Percentiles rank a stretch among this genome's conserved stretches.
These are phyloP conservation scores for Aspergillus brasiliensis DNA, from an alignment of 2,329 filamentous ascomycete genomes.

Conservation along the genomic window DNA sequence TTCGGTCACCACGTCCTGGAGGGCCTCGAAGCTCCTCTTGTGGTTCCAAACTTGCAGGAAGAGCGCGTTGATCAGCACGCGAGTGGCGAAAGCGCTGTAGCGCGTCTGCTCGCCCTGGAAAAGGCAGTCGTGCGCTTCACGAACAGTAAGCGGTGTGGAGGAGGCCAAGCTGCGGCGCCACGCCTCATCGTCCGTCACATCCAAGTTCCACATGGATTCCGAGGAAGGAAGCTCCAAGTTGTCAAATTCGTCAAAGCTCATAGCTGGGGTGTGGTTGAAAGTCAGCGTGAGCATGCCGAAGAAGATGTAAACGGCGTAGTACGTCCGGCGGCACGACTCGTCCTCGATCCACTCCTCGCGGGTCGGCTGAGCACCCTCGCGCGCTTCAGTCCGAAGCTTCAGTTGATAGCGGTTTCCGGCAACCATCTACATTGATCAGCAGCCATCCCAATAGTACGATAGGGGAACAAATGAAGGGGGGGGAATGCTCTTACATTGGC, in stretches of 20 bases:
- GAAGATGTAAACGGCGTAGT: slow-evolving; percentile 99
- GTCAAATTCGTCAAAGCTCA: slow-evolving; percentile 98
- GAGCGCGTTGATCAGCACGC: slow-evolving; percentile 97
- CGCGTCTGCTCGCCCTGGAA: slow-evolving; percentile 89
- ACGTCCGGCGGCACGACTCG: slow-evolving; percentile 92
- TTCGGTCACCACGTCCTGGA: slow-evolving; percentile 96
- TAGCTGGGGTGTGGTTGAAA: slow-evolving; percentile 96
- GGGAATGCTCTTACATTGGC: slow-evolving; percentile 62
- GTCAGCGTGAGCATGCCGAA: slow-evolving; percentile 92
- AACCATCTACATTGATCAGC: slow-evolving; percentile 67
- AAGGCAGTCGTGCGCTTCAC: slow-evolving; percentile 90
- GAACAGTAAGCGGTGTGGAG: slow-evolving; percentile 79
- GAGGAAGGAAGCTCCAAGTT: slow-evolving; percentile 89
- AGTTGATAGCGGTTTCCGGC: slow-evolving; percentile 95
- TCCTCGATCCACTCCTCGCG: slow-evolving; percentile 95
- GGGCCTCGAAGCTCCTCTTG: slow-evolving; percentile 94
- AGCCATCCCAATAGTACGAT: neutral
- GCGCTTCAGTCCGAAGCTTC: slow-evolving; percentile 87
- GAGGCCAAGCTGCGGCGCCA: slow-evolving; percentile 78
- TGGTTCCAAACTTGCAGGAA: slow-evolving; percentile 99
- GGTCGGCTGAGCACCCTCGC: slow-evolving; percentile 72
- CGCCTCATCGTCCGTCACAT: slow-evolving; percentile 72
- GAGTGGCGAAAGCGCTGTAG: slow-evolving; percentile 95
- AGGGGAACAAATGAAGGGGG: no score
- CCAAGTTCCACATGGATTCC: slow-evolving; percentile 90